These are phyloP conservation scores for Scheffersomyces titani DNA, from an alignment of 1,139 yeast species.

Conservation along the genomic window DNA sequence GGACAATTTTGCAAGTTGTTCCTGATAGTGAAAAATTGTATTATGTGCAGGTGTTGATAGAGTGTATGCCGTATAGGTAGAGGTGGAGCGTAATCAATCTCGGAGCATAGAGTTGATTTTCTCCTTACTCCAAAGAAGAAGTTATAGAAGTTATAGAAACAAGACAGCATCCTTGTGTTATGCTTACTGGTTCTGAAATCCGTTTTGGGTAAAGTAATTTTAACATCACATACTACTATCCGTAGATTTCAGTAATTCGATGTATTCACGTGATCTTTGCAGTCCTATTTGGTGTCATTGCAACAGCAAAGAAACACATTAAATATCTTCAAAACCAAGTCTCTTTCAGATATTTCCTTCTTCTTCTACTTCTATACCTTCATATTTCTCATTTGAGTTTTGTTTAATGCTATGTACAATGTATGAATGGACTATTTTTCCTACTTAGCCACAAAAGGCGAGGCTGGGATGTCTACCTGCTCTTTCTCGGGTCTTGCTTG, in stretches of 20 bases:
- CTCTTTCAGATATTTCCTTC: neutral
- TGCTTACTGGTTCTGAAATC: neutral
- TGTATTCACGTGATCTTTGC: neutral
- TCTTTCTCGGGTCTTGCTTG: slow-evolving; percentile 28
- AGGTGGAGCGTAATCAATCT: neutral
- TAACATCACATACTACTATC: neutral
- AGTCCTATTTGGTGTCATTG: no score
- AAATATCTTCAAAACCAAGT: neutral
- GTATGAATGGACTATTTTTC: neutral
- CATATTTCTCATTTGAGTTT: neutral
- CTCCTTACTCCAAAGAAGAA: neutral
- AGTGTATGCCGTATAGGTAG: neutral
- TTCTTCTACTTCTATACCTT: neutral
- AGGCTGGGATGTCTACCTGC: slow-evolving; percentile 26
- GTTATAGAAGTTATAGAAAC: neutral
- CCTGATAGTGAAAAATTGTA: neutral
- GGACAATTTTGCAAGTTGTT: neutral
- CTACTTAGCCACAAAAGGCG: slow-evolving; percentile 33
- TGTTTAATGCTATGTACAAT: slow-evolving; percentile 1
- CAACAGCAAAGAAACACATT: neutral
- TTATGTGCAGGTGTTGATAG: neutral
- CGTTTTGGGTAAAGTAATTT: neutral
- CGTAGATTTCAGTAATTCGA: neutral
- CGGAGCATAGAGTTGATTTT: neutral
- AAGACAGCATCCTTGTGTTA: neutral